A percentile compares a stretch with the other conserved stretches of the same genome.
These are phyloP conservation scores for Komagataella mondaviorum DNA, from an alignment of 805 yeast species.

Conservation along the genomic window DNA sequence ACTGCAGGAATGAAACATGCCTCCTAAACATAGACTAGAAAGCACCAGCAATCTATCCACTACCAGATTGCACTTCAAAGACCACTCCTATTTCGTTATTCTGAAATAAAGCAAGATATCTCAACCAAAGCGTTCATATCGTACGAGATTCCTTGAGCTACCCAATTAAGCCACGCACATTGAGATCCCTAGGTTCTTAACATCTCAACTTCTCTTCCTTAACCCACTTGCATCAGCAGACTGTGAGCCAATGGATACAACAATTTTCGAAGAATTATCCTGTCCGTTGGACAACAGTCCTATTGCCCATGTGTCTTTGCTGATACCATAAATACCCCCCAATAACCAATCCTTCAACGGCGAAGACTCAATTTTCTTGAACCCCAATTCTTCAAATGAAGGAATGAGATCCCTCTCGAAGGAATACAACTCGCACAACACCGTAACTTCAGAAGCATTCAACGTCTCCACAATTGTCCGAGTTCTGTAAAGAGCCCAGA, in stretches of 20 bases:
- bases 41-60: too few relatives aligned
- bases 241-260: not conserved
- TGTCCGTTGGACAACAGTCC: not conserved
- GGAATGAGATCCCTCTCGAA: slow-evolving; percentile 25
- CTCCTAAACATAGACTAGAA: too few relatives aligned
- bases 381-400: not conserved
- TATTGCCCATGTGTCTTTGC: not conserved
- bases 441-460: slow-evolving; percentile 16
- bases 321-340: not conserved
- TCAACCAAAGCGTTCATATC: too few relatives aligned
- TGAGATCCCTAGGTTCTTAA: too few relatives aligned
- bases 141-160: too few relatives aligned
- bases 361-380: not conserved
- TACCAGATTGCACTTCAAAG: too few relatives aligned
- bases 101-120: too few relatives aligned
- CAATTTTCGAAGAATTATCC: not conserved
- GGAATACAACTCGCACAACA: slow-evolving; percentile 35
- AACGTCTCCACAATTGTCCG: slow-evolving; percentile 22
- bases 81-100: too few relatives aligned
- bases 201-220: not conserved
- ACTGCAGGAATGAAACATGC: too few relatives aligned
- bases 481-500: slow-evolving; percentile 40
- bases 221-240: not conserved
- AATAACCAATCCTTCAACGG: not conserved
- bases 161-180: too few relatives aligned